Evolutionary conservation across 768 basidiomycete genomes (phyloP).

Genomic region (Lentinus tigrinus): DNA sequence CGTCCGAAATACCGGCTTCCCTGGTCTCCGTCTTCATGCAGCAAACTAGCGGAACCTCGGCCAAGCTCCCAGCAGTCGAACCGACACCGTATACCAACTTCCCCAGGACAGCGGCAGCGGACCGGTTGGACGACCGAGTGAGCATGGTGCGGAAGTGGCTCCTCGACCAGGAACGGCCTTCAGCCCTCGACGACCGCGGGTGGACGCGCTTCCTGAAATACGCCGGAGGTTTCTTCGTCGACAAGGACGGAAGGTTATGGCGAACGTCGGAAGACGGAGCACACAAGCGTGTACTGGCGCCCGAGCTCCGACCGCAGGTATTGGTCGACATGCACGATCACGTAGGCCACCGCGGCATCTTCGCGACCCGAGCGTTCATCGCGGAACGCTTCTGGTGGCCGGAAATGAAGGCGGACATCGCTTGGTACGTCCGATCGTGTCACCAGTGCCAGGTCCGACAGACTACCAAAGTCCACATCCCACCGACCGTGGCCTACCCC

Average conservation of each 20-base stretch:
- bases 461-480: slow-evolving; percentile 20
- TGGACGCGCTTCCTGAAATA: too few species aligned
- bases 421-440: slow-evolving; percentile 30
- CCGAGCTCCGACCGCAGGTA: neutral
- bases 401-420: slow-evolving; percentile 15
- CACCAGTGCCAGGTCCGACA: slow-evolving; percentile 37
- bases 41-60: too few species aligned
- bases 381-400: slow-evolving; percentile 28
- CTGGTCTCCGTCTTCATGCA: too few species aligned
- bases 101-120: too few species aligned
- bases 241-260: too few species aligned
- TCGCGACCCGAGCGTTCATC: slow-evolving; percentile 4
- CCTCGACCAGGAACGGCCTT: too few species aligned
- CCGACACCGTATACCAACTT: too few species aligned
- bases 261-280: slow-evolving; percentile 2
- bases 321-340: slow-evolving; percentile 16
- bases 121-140: too few species aligned
- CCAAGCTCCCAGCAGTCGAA: too few species aligned
- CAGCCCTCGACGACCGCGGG: too few species aligned
- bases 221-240: too few species aligned
- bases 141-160: too few species aligned
- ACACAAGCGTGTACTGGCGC: neutral
- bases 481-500: slow-evolving; percentile 18
- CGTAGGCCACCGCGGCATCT: slow-evolving; percentile 20
- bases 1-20: neutral